A percentile compares a stretch with the other conserved stretches of the same genome.
Conservation (phyloP, 176 grass and related monocot species). For the Otatea glauca region DNA sequence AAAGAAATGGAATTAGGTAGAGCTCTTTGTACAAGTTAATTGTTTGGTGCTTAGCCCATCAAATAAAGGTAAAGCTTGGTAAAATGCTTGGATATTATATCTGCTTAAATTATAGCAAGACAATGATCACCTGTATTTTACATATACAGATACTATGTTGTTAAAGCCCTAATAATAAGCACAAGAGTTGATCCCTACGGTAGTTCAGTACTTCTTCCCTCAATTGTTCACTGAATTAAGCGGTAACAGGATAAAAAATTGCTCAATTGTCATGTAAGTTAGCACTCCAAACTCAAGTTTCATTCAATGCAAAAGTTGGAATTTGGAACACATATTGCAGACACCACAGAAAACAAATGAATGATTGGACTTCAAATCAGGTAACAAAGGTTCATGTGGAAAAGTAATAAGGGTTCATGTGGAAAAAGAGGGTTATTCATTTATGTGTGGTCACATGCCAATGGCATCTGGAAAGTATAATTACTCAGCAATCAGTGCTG, state of each 20-base stretch:
- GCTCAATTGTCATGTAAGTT: background rate
- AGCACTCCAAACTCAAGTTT: background rate
- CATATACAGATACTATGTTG: background rate
- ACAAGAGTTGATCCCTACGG: background rate
- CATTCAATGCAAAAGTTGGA: background rate
- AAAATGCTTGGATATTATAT: background rate
- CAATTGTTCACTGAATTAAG: slow-evolving; percentile 27
- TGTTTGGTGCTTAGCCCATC: background rate
- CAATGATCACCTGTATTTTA: background rate
- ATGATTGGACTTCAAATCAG: background rate
- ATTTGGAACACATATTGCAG: background rate
- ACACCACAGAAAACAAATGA: slow-evolving; percentile 20
- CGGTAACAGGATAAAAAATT: background rate
- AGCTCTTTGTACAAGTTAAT: background rate
- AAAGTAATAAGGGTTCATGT: background rate
- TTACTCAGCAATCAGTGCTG: background rate
- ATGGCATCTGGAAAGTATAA: background rate
- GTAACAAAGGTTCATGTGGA: background rate
- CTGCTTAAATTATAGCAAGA: background rate
- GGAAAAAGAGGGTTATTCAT: background rate
- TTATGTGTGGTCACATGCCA: background rate
- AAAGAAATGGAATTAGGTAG: slow-evolving; percentile 8
- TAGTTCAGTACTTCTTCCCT: background rate
- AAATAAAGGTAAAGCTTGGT: slow-evolving; percentile 3
- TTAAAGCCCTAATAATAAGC: background rate